Evolutionary conservation across 2,329 filamentous ascomycete genomes (phyloP).

Genomic region (Neofusicoccum sp.): DNA sequence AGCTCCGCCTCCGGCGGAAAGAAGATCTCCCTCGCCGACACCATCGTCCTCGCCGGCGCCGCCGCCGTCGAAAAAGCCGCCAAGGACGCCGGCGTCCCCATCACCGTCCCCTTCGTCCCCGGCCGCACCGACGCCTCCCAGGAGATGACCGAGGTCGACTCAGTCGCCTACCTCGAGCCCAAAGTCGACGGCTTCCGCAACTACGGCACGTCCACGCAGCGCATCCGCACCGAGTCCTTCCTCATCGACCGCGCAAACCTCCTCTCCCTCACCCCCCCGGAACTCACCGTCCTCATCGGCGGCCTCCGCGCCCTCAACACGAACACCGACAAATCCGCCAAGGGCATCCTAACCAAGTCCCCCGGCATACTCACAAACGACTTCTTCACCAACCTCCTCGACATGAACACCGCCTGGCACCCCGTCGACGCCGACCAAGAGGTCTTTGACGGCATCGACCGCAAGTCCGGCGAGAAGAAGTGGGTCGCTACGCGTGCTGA

Average conservation of each 20-base stretch:
- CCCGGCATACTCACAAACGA: conserved; percentile 75
- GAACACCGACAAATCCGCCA: conserved; percentile 70
- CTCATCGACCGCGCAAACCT: conserved; percentile 73
- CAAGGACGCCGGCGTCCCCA: conserved; percentile 48
- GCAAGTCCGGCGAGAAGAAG: conserved; percentile 66
- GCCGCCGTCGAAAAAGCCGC: conserved; percentile 72
- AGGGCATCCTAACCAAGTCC: conserved; percentile 69
- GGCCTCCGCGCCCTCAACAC: conserved; percentile 70
- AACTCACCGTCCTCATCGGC: conserved; percentile 71
- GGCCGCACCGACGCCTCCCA: conserved; percentile 72
- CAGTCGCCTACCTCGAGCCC: conserved; percentile 69
- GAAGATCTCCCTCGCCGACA: conserved; percentile 76
- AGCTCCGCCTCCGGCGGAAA: conserved; percentile 55
- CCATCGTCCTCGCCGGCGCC: conserved; percentile 73
- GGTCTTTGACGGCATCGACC: conserved; percentile 65
- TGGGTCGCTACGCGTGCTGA: conserved; percentile 71
- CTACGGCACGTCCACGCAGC: conserved; percentile 65
- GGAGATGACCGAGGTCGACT: conserved; percentile 69
- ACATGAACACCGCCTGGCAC: conserved; percentile 68
- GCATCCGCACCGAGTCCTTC: conserved; percentile 67
- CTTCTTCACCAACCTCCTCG: conserved; percentile 80
- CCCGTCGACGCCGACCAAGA: conserved; percentile 54
- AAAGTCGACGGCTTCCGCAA: conserved; percentile 77
- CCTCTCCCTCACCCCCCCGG: conserved; percentile 70
- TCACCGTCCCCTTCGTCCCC: conserved; percentile 68